Evolutionary conservation across 2,329 filamentous ascomycete species (phyloP), one percentile per base, ranked within the genome.

Genomic region (Stagonosporopsis rhizophila): DNA sequence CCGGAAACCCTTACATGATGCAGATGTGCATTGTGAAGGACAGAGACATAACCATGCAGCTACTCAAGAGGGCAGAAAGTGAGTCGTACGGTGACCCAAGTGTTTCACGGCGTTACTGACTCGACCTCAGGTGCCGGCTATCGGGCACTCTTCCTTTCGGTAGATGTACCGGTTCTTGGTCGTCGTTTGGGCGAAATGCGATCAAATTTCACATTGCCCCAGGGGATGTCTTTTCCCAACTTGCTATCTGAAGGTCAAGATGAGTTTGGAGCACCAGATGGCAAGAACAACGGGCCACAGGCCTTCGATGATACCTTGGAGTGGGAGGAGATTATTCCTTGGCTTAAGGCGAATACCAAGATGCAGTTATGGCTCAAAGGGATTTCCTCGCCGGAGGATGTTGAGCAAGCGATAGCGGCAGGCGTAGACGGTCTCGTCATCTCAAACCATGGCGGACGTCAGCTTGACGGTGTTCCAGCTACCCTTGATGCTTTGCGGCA

Each of bases 381-480:
- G 1, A 47, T 59, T 2, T 46, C 52, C 3, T 58, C 58, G 8
- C 51, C 54, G 2, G 58, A 61, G 41, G 79, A 81, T 56, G 77
- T 77, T 1, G 60, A 73, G 15, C 70, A 79, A 27, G 79, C 79
- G 5, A 80, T 87, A 22, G 64, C 71, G 41, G 68, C 72, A 59
- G 73, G 74, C 2, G 69, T 73, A 32, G 73, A 79, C 53, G 76
- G 76, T 0, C 69, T 78, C 20, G 72, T 86, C 2, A 81, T 86
- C 12, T 82, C 81, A 27, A 87, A 87, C 60, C 85, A 87, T 63
- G 85, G 84, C 14, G 81, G 81, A 2, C 71, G 84, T 23, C 85
- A 87, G 70, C 72, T 85, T 11, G 84, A 87, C 59, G 83, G 83
- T 4, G 82, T 82, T 2, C 76, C 82, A 6, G 80, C 80, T 3